A percentile compares a stretch with the other conserved stretches of the same genome.
phyloP scores from a whole-genome alignment of 2,329 filamentous ascomycete species.

The Cercospora zeae-maydis region DNA sequence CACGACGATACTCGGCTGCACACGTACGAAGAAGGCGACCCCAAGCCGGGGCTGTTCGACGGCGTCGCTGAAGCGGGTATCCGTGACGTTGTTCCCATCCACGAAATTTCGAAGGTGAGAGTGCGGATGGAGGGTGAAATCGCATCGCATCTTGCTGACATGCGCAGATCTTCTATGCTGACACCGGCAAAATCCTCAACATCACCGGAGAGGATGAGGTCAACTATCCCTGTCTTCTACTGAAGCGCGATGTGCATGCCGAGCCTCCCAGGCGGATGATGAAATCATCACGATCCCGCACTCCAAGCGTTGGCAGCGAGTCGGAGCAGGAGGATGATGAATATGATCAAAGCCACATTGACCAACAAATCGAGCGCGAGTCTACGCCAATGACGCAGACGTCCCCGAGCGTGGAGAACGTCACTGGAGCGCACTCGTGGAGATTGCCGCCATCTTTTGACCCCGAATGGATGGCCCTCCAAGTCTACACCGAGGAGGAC shows the following conservation, averaged over 20 bases:
- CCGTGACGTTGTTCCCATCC: conserved; percentile 63
- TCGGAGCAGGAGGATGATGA: conserved; percentile 18
- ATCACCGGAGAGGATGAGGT: conserved; percentile 66
- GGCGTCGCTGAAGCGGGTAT: conserved; percentile 61
- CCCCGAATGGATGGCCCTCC: conserved; percentile 85
- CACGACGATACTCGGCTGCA: conserved; percentile 68
- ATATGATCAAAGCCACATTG: conserved; percentile 45
- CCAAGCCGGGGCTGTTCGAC: conserved; percentile 57
- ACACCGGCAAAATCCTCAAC: conserved; percentile 84
- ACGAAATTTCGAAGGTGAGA: conserved; percentile 66
- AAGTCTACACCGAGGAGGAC: conserved; percentile 69
- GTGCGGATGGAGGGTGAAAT: background rate
- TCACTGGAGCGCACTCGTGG: background rate
- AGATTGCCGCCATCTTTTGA: conserved; percentile 60
- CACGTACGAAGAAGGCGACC: conserved; percentile 58
- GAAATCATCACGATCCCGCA: conserved; percentile 33
- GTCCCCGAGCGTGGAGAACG: background rate
- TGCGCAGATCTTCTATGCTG: conserved; percentile 75
- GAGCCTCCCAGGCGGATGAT: conserved; percentile 59
- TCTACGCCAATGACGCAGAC: conserved; percentile 28
- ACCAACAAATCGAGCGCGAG: conserved; percentile 46
- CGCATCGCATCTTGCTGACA: background rate
- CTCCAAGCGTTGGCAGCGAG: background rate
- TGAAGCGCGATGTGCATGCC: conserved; percentile 68
- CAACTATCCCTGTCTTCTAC: conserved; percentile 68